A percentile compares a stretch with the other conserved stretches of the same genome.
These are phyloP conservation scores for Erodium trifolium DNA, from an alignment of 441 rosid genomes.

Conservation along the genomic window DNA sequence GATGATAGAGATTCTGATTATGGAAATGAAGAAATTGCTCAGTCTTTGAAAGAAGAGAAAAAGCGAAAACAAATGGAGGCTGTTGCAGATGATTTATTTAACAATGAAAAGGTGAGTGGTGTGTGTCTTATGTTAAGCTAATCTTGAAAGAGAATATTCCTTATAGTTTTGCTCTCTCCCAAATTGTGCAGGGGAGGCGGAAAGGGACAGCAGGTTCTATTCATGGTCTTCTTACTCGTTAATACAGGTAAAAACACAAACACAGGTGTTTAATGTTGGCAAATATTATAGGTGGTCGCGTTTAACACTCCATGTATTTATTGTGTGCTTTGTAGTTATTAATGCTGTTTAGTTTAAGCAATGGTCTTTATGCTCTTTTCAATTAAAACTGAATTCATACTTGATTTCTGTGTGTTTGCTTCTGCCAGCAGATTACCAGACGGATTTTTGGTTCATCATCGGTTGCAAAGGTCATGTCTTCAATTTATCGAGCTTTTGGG, in stretches of 20 bases:
- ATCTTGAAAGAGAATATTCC: neutral
- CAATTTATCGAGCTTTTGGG: neutral
- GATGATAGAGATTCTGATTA: constrained; percentile 42
- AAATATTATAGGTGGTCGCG: no score
- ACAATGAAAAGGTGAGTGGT: constrained; percentile 52
- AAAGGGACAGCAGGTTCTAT: constrained; percentile 52
- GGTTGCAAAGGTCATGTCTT: neutral
- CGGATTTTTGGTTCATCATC: neutral
- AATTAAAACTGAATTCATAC: no score
- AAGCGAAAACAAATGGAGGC: constrained; percentile 85
- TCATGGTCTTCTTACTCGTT: constrained; percentile 39
- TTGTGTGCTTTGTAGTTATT: no score
- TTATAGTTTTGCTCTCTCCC: neutral
- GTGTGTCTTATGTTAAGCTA: neutral
- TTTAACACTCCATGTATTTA: no score
- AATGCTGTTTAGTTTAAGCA: no score
- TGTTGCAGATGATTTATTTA: constrained; percentile 75
- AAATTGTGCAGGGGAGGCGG: constrained; percentile 48
- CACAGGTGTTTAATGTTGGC: neutral
- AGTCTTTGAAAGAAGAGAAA: constrained; percentile 66
- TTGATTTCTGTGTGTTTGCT: no score
- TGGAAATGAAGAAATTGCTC: constrained; percentile 38
- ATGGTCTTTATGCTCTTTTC: no score
- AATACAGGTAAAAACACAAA: constrained; percentile 10
- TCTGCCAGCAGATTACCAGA: neutral